phyloP scores from a whole-genome alignment of 192 early-diverging fungal genomes.

The Backusella luteola region DNA sequence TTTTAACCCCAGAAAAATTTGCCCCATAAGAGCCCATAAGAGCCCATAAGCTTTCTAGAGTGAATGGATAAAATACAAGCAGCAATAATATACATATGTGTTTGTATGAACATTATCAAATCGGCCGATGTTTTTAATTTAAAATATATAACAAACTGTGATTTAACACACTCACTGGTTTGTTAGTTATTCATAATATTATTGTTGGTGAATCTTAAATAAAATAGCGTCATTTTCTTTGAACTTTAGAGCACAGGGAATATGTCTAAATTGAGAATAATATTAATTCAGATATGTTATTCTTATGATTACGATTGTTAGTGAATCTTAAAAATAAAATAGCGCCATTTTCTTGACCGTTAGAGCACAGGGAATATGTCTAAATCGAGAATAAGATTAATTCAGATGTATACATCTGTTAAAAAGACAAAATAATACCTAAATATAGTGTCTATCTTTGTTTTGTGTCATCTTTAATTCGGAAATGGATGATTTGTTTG shows the following conservation, averaged over 20 bases:
- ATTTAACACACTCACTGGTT: neutral
- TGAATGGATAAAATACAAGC: neutral
- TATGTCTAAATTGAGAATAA: neutral
- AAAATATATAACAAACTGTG: too few relatives aligned
- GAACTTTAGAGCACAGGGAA: neutral
- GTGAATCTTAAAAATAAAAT: neutral
- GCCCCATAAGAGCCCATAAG: too few relatives aligned
- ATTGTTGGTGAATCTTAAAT: neutral
- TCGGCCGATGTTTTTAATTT: too few relatives aligned
- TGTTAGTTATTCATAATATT: neutral
- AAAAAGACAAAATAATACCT: neutral
- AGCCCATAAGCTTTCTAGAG: too few relatives aligned
- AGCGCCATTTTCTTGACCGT: neutral
- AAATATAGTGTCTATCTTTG: neutral
- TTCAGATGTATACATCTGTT: neutral
- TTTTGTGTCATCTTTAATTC: neutral
- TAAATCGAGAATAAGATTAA: neutral
- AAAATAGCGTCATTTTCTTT: neutral
- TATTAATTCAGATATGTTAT: neutral
- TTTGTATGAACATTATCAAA: neutral
- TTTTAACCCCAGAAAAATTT: too few relatives aligned
- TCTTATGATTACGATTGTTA: neutral
- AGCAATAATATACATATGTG: neutral
- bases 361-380: neutral
- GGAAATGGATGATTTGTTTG: neutral